A percentile compares a stretch with the other conserved stretches of the same genome.
Evolutionary conservation across 1,139 yeast genomes (phyloP).

Genomic region (Diutina catenulata): DNA sequence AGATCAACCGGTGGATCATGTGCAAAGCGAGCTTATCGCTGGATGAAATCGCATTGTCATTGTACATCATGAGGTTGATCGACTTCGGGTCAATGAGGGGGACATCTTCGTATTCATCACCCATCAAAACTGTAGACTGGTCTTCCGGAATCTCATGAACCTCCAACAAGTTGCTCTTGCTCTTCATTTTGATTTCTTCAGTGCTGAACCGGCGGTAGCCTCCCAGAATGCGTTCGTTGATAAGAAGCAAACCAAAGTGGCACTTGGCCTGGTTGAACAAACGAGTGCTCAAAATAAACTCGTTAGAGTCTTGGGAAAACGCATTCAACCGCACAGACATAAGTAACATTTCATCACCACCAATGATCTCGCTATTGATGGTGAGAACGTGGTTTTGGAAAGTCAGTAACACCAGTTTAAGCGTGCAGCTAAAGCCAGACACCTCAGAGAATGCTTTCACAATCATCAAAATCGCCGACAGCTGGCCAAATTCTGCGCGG

Average conservation of each 20-base stretch:
- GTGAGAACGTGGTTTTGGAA: conserved; percentile 3
- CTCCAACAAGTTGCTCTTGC: neutral
- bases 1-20: neutral
- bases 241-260: neutral
- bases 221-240: neutral
- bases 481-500: conserved; percentile 18
- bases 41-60: neutral
- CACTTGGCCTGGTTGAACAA: conserved; percentile 2
- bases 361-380: neutral
- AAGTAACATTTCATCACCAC: neutral
- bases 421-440: neutral
- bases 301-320: neutral
- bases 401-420: conserved; percentile 4
- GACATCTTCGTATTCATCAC: conserved; percentile 1
- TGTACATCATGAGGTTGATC: neutral
- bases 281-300: neutral
- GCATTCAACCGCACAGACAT: neutral
- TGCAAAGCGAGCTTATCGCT: conserved; percentile 1
- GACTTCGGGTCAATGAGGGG: conserved; percentile 3
- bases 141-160: neutral
- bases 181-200: too few species aligned
- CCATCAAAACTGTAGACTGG: neutral
- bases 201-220: neutral
- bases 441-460: conserved; percentile 30
- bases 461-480: conserved; percentile 39